Base-by-base conservation (phyloP, 1,139 yeast genomes). In the Pichia sp. region DNA sequence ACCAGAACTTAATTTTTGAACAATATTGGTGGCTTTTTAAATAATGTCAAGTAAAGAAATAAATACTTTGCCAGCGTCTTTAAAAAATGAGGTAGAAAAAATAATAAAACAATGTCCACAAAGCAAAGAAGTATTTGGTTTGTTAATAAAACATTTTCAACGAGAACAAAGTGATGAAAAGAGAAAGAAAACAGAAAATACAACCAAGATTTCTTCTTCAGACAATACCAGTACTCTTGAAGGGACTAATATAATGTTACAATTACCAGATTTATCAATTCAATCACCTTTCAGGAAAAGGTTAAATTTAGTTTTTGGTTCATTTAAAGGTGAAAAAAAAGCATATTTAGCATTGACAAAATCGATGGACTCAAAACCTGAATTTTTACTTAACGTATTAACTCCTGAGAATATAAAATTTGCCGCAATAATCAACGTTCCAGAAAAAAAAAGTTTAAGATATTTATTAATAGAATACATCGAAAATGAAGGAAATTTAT, bases 261-360 rank as follows among this genome's bases (percentile, higher is more conserved):
- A 71, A 49, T 54, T 75, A 11, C 67, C 68, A 23, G 76, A 73
- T 16, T 61, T 74, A 2, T 73, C 80, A 1, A 67, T 74, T 32
- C 71, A 73, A 43, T 71, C 79, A 0, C 80, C 80, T 7, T 46
- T 75, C 29, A 65, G 80, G 48, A 74, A 73, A 59, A 74, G 72
- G 54, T 48, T 74, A 41, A 66, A 67, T 42, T 51, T 69, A 28
- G 60, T 67, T 9, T 62, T 69, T 42, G 62, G 60, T 4, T 55
- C 59, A 22, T 49, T 53, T 6, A 54, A 57, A 5, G 59, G 59
- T 16, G 58, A 56, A 35, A 52, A 57, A 39, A 55, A 48, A 36
- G 69, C 68, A 8, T 61, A 66, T 29, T 45, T 74, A 25, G 70
- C 76, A 1, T 55, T 74, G 27, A 55, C 67, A 11, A 71, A 70